phyloP scores from a whole-genome alignment of 805 yeast genomes.

The Wickerhamomyces bisporus region DNA sequence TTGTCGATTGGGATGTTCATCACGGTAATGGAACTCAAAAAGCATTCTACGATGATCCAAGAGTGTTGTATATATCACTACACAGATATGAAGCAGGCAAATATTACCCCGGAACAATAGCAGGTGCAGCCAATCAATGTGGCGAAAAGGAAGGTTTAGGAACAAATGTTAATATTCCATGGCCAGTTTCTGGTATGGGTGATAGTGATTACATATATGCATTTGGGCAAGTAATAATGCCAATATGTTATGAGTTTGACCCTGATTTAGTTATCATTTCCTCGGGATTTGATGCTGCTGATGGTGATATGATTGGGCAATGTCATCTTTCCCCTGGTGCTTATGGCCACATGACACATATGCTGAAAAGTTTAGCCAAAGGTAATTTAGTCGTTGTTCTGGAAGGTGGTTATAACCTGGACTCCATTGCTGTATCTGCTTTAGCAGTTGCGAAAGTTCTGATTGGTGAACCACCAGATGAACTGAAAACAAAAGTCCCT shows the following conservation, averaged over 20 bases:
- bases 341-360: constrained; percentile 93
- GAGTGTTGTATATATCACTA: constrained; percentile 84
- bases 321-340: constrained; percentile 95
- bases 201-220: constrained; percentile 96
- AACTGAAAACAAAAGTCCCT: constrained; percentile 60
- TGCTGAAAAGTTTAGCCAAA: constrained; percentile 78
- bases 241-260: constrained; percentile 80
- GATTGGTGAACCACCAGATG: constrained; percentile 93
- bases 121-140: constrained; percentile 73
- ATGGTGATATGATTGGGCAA: constrained; percentile 95
- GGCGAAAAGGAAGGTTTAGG: constrained; percentile 91
- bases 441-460: constrained; percentile 86
- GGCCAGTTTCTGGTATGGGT: constrained; percentile 88
- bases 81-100: constrained; percentile 91
- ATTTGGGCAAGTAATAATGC: constrained; percentile 78
- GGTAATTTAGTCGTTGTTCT: constrained; percentile 86
- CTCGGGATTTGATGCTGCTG: constrained; percentile 98
- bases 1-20: constrained; percentile 97
- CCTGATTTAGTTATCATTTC: constrained; percentile 93
- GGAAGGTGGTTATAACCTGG: constrained; percentile 96
- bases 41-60: constrained; percentile 82
- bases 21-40: constrained; percentile 99
- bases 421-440: constrained; percentile 86
- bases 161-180: constrained; percentile 82
- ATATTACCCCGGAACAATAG: constrained; percentile 90